Evolutionary conservation across 1,284 basidiomycete genomes (phyloP), one percentile per base, ranked within the genome.

Genomic region (Tilletia setariae): DNA sequence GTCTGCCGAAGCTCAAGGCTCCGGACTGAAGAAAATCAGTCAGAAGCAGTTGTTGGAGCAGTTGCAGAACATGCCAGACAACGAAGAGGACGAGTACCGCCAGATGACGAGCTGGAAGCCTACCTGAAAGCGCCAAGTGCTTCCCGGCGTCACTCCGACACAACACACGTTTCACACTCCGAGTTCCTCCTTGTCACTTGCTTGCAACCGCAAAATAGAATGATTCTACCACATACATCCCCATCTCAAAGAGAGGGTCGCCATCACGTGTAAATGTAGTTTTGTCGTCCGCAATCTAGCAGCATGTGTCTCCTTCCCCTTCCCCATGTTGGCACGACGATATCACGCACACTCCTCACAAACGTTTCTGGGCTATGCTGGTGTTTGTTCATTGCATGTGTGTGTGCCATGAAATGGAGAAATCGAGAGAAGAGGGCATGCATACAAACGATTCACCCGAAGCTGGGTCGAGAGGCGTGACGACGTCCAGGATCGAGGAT

Each of bases 1-100:
- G 16, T 9, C 11, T 30, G 64, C 28, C n/a, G 61, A 32, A 2
- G 70, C 28, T 1, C 35, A 40, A 40, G 46, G 21, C 1, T 67
- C 19, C 11, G 70, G 9, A 9, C 49, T 28, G 19, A 72, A 72
- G 6, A 59, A 47, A 25, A 67, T 84, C 67, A 83, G 82, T 16
- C 84, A 84, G 68, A 84, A 84, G 69, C 83, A 81, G 42, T 76
- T 84, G 51, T 72, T 84, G 59, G 83, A 83, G 7, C 80, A 78
- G 25, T 72, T 83, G 13, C 76, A 79, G 49, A 76, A 79, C 49
- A 71, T 81, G 35, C 81, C 78, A 1, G 81, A 80, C 62, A 79
- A 78, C 53, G 79, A 81, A 47, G 83, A 84, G 47, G 49, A 71
- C 23, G 79, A 80, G 72, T 82, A 82, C 66, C 67, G 70, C 6